Evolutionary conservation across 2,329 filamentous ascomycete species (phyloP).

Genomic region (Alternaria brassicae): DNA sequence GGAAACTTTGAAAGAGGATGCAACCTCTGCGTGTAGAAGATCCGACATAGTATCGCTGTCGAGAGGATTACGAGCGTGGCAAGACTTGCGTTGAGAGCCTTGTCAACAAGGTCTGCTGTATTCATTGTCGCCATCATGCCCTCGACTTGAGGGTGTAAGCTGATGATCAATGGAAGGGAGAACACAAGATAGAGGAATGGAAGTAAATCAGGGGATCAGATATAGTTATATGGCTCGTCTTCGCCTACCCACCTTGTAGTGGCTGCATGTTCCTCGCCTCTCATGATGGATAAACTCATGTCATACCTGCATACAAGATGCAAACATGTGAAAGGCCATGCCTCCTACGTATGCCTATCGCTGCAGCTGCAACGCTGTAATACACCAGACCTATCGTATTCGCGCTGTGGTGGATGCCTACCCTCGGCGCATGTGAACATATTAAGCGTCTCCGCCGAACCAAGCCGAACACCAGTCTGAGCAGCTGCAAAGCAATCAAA

Average conservation of each 20-base stretch:
- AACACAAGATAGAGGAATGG: background rate
- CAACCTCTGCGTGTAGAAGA: conserved; percentile 51
- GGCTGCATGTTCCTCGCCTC: background rate
- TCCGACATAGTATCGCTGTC: conserved; percentile 20
- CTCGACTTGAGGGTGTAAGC: background rate
- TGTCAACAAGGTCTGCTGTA: background rate
- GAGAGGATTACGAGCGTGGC: conserved; percentile 8
- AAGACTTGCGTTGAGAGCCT: conserved; percentile 7
- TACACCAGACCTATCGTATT: background rate
- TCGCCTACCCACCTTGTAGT: background rate
- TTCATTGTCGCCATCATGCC: background rate
- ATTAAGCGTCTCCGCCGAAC: background rate
- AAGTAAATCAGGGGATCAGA: background rate
- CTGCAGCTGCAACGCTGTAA: background rate
- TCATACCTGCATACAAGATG: background rate
- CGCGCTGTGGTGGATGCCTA: conserved; percentile 1
- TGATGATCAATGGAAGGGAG: background rate
- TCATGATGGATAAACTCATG: background rate
- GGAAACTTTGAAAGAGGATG: conserved; percentile 54
- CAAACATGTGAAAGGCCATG: background rate
- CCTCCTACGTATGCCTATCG: background rate
- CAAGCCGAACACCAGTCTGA: background rate
- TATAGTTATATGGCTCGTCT: background rate
- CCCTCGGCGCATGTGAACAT: background rate
- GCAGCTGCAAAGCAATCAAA: background rate